Percentiles rank a stretch among this genome's conserved stretches.
Conservation (phyloP, 75 land plant species). For the Picea sitchensis region DNA sequence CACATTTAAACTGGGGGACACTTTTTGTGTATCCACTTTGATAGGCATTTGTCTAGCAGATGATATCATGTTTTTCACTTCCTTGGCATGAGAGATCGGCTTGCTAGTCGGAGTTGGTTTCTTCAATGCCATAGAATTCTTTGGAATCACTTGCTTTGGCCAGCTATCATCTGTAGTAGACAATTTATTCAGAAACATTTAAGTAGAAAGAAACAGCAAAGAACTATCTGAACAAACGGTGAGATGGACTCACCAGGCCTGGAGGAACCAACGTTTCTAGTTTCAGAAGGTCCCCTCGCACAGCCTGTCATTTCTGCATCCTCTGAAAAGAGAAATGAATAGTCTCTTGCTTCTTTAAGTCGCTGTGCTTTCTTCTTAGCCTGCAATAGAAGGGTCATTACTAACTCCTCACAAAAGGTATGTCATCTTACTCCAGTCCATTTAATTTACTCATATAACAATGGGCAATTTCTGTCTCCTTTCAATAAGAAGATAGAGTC, state of each 20-base stretch:
- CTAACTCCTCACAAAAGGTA: not conserved
- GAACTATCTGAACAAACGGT: not conserved
- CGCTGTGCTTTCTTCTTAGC: slow-evolving; percentile 44
- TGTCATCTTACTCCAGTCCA: not conserved
- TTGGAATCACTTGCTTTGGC: slow-evolving; percentile 20
- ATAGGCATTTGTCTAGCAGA: slow-evolving; percentile 12
- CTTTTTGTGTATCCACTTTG: slow-evolving; percentile 14
- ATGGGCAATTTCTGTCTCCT: not conserved
- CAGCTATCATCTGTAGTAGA: slow-evolving; percentile 38
- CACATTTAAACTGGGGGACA: not conserved
- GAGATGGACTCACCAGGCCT: slow-evolving; percentile 35
- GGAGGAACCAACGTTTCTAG: slow-evolving; percentile 15
- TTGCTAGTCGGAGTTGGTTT: slow-evolving; percentile 16
- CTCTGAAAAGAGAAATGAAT: slow-evolving; percentile 79
- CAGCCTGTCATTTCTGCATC: slow-evolving; percentile 49
- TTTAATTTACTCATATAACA: not conserved
- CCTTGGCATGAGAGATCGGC: slow-evolving; percentile 9
- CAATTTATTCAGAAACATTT: slow-evolving; percentile 31
- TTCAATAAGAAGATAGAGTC: not conserved
- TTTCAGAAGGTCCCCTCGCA: slow-evolving; percentile 18
- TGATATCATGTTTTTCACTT: slow-evolving; percentile 14
- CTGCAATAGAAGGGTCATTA: slow-evolving; percentile 23
- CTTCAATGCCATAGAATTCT: slow-evolving; percentile 18
- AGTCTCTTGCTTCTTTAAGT: slow-evolving; percentile 78
- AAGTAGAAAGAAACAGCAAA: slow-evolving; percentile 6